A percentile compares a stretch with the other conserved stretches of the same genome.
Conservation (phyloP, 192 early-diverging fungal species). For the Gaertneriomyces semiglobifer region DNA sequence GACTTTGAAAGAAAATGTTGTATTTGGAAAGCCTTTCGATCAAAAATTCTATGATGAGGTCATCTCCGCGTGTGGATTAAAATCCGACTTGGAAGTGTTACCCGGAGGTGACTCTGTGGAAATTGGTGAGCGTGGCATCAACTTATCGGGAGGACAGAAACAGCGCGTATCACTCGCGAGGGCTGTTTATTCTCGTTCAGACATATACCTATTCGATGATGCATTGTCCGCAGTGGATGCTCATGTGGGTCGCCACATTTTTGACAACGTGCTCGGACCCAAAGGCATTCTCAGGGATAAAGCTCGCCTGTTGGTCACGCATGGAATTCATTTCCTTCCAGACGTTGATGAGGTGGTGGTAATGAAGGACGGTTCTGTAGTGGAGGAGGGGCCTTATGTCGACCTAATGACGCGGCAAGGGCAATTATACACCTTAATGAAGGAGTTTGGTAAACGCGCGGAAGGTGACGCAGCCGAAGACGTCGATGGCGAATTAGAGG, state of each 20-base stretch:
- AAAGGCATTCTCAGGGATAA: slow-evolving; percentile 77
- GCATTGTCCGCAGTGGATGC: slow-evolving; percentile 59
- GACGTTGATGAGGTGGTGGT: slow-evolving; percentile 65
- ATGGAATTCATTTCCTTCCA: slow-evolving; percentile 68
- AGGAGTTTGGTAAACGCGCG: slow-evolving; percentile 65
- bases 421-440: slow-evolving; percentile 64
- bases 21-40: slow-evolving; percentile 80
- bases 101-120: slow-evolving; percentile 87
- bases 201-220: slow-evolving; percentile 78
- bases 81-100: slow-evolving; percentile 81
- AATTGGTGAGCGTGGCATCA: slow-evolving; percentile 64
- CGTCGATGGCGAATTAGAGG: slow-evolving; percentile 15
- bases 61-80: slow-evolving; percentile 81
- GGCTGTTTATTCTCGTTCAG: slow-evolving; percentile 86
- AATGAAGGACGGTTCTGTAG: slow-evolving; percentile 68
- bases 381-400: slow-evolving; percentile 64
- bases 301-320: slow-evolving; percentile 70
- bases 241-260: slow-evolving; percentile 75
- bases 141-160: slow-evolving; percentile 51
- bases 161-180: slow-evolving; percentile 57
- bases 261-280: slow-evolving; percentile 84
- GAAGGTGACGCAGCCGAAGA: slow-evolving; percentile 29
- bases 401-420: slow-evolving; percentile 62
- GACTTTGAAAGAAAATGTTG: slow-evolving; percentile 86
- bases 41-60: slow-evolving; percentile 71